Base-by-base conservation (phyloP, 139 green algal species). In the Coelastrella sp. region DNA sequence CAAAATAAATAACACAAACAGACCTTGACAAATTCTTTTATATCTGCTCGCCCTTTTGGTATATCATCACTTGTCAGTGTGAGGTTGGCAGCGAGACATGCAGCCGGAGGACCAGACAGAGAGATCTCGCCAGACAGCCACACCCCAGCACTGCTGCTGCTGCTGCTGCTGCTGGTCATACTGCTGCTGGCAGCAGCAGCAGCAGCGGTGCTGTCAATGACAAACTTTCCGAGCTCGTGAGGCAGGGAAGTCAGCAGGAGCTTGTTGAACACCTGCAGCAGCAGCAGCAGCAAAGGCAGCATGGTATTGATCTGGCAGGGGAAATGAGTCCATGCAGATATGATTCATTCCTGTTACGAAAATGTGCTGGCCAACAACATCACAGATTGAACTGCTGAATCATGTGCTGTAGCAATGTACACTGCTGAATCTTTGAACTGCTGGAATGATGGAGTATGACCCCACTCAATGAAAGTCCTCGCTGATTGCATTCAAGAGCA, bases 191-290 rank as follows among this genome's bases (percentile, higher is more conserved):
- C 85, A 71, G 83, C 66, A 77, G 82, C 82, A 47, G 83, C 47
- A 22, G 82, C 64, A 82, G 59, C 83, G 32, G 77, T 16, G 89
- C 87, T 22, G 90, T 90, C 86, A 58, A 95, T 79, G 73, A 97
- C 80, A 86, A 95, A 96, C 32, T 93, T 68, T 0, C 95, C 95
- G 64, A 97, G 89, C 86, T 97, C 95, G 11, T 77, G 78, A 4
- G 94, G 95, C 71, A 97, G 91, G 56, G 92, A 47, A 0, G 59
- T 86, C 66, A 96, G 90, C 66, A 96, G 78, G 56, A 91, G 80
- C 56, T 87, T 87, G 65, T 73, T 91, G 71, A 91, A 88, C n/a
- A 88, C 80, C 89, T 92, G 71, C 88, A 84, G 84, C 90, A 87
- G 16, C 95, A n/a, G n/a, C n/a, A 73, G 57, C 79, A 66, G 79